A percentile compares a stretch with the other conserved stretches of the same genome.
Conservation (phyloP, 352 stramenopile genomes). For the Discostella stelligera region DNA sequence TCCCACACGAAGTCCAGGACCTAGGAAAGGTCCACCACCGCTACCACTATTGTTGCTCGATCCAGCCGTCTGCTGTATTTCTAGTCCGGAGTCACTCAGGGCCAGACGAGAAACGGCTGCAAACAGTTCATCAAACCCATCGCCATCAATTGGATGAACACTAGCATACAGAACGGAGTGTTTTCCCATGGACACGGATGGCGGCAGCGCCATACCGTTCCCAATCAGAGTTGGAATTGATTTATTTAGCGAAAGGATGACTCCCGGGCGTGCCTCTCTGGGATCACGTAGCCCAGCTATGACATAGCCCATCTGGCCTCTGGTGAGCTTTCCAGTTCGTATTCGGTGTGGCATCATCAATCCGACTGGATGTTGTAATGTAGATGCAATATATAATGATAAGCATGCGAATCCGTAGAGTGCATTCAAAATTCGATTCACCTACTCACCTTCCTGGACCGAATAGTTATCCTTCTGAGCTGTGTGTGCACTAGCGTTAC, state of each 20-base stretch:
- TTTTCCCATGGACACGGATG: conserved; percentile 25
- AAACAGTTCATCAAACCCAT: conserved; percentile 94
- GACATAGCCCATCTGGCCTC: conserved; percentile 79
- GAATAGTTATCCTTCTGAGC: conserved; percentile 85
- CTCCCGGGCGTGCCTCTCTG: conserved; percentile 67
- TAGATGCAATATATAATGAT: neutral
- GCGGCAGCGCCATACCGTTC: conserved; percentile 45
- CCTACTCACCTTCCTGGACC: conserved; percentile 87
- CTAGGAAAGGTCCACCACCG: conserved; percentile 89
- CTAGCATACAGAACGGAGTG: conserved; percentile 91
- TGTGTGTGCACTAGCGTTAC: conserved; percentile 24
- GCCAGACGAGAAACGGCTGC: conserved; percentile 93
- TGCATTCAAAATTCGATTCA: conserved; percentile 1
- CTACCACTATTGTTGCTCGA: conserved; percentile 28
- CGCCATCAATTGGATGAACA: conserved; percentile 95
- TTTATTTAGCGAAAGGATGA: conserved; percentile 67
- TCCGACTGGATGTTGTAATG: conserved; percentile 66
- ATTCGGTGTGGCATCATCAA: conserved; percentile 88
- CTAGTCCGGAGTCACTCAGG: conserved; percentile 93
- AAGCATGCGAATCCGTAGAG: neutral
- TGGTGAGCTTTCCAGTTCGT: conserved; percentile 65
- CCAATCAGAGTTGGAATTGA: conserved; percentile 48
- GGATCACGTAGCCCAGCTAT: conserved; percentile 78
- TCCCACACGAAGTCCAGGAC: conserved; percentile 94
- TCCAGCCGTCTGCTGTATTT: conserved; percentile 61